These are phyloP conservation scores for Eucommia ulmoides DNA, from an alignment of 257 asterid species.

Conservation along the genomic window DNA sequence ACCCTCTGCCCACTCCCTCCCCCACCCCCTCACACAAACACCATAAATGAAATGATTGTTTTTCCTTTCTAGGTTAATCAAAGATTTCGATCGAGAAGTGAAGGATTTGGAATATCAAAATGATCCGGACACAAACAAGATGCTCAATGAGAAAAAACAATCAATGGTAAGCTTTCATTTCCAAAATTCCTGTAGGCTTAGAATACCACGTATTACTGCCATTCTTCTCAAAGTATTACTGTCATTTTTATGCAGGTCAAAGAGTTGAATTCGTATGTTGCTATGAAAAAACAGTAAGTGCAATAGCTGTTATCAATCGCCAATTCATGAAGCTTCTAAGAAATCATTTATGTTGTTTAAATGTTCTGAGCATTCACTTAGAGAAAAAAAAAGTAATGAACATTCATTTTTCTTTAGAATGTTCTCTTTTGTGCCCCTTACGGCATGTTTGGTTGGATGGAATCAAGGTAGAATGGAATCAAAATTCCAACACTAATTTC, in stretches of 20 bases:
- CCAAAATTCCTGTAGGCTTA: background rate
- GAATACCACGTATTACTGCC: background rate
- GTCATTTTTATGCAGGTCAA: constrained; percentile 57
- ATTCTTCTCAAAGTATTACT: constrained; percentile 1
- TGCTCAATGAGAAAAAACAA: constrained; percentile 80
- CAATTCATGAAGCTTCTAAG: constrained; percentile 2
- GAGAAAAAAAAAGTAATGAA: too few species aligned
- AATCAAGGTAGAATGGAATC: too few species aligned
- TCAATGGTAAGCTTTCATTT: constrained; percentile 47
- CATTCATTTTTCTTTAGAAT: background rate
- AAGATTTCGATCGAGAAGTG: constrained; percentile 74
- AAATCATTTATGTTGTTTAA: constrained; percentile 2
- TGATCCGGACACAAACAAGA: constrained; percentile 58
- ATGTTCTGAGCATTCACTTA: too few species aligned
- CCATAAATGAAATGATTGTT: constrained; percentile 5
- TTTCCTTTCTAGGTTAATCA: constrained; percentile 55
- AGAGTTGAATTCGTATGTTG: constrained; percentile 93
- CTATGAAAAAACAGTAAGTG: constrained; percentile 87
- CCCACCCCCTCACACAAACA: constrained; percentile 2
- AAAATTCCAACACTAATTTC: too few species aligned
- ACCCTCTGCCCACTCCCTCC: background rate
- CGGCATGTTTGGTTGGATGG: too few species aligned
- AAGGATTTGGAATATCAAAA: constrained; percentile 64
- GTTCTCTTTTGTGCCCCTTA: constrained; percentile 6
- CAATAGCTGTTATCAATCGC: constrained; percentile 5